phyloP scores from a whole-genome alignment of 1,284 basidiomycete genomes.

The Termitomyces sp. region DNA sequence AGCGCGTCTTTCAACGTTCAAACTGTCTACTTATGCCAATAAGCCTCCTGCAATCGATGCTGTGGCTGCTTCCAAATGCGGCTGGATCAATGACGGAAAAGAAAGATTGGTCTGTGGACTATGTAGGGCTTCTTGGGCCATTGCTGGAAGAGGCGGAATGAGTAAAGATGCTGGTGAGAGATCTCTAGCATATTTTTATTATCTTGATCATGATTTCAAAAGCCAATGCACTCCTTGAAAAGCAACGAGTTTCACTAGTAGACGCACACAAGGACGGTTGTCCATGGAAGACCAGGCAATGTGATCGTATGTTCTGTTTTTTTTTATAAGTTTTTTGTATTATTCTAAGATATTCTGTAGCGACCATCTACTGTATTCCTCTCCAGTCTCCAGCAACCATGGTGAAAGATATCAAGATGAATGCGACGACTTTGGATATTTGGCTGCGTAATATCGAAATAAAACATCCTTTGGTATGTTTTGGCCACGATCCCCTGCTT shows the following conservation, averaged over 20 bases:
- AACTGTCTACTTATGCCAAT: constrained; percentile 70
- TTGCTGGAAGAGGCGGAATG: constrained; percentile 62
- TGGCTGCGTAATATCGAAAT: constrained; percentile 50
- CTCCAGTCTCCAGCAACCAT: constrained; percentile 58
- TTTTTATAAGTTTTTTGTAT: background rate
- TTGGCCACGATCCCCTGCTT: background rate
- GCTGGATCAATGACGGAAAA: constrained; percentile 75
- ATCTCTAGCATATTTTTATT: constrained; percentile 22
- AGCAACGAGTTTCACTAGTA: constrained; percentile 59
- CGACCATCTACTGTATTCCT: constrained; percentile 69
- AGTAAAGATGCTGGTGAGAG: constrained; percentile 66
- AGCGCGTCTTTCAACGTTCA: constrained; percentile 67
- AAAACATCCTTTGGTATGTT: constrained; percentile 65
- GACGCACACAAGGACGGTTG: constrained; percentile 72
- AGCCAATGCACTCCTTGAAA: constrained; percentile 68
- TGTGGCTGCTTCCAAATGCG: constrained; percentile 71
- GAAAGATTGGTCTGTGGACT: constrained; percentile 68
- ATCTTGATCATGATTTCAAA: constrained; percentile 12
- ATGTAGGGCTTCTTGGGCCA: constrained; percentile 67
- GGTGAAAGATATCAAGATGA: constrained; percentile 52
- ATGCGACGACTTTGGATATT: constrained; percentile 48
- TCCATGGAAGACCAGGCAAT: constrained; percentile 75
- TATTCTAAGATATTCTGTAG: constrained; percentile 29
- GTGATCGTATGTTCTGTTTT: constrained; percentile 51
- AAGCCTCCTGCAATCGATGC: constrained; percentile 71